Evolutionary conservation across 352 stramenopile genomes (phyloP), one percentile per base, ranked within the genome.

Genomic region (Globisporangium echinulatum): DNA sequence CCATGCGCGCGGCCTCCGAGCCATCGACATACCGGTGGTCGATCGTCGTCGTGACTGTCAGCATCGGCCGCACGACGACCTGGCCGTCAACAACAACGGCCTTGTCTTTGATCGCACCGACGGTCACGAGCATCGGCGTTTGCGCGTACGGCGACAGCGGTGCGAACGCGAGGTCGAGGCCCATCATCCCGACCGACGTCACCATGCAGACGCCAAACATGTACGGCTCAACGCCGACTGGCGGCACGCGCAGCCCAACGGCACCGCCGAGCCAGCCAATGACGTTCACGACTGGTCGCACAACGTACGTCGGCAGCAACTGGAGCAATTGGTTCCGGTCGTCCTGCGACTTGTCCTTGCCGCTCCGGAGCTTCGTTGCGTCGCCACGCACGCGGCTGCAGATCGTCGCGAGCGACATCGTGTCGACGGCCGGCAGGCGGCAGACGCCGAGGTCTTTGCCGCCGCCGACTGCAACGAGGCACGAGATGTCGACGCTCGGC

Each of bases 151-250:
- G 75, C 14, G 75, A 82, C 40, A 90, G 79, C 2, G 79, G 77
- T 1, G 77, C 78, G 47, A 86, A 89, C 17, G 77, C 79, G 15
- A 88, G 58, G 54, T 89, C 82, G 46, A 88, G 66, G 10, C 76
- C 77, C 77, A 88, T 85, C 73, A 86, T 84, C 3, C 80, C 78
- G 7, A 88, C 77, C 2, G 80, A 88, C 43, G 78, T 90, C 42
- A 92, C 78, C 70, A 89, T 81, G 61, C 72, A 82, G 53, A 67
- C 69, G 52, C 82, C 82, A 63, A 90, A 88, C 77, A 85, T 85
- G 66, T 88, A 85, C 42, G 70, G 76, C 66, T 85, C 72, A 2
- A 92, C 70, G 14, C 82, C 82, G 15, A 90, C 58, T 0, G 70
- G 61, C 11, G 72, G 62, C 49, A 88, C 85, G 13, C 71, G 69